Evolutionary conservation across 2,329 filamentous ascomycete genomes (phyloP), one percentile per base, ranked within the genome.

Genomic region (Trichoderma gracile): DNA sequence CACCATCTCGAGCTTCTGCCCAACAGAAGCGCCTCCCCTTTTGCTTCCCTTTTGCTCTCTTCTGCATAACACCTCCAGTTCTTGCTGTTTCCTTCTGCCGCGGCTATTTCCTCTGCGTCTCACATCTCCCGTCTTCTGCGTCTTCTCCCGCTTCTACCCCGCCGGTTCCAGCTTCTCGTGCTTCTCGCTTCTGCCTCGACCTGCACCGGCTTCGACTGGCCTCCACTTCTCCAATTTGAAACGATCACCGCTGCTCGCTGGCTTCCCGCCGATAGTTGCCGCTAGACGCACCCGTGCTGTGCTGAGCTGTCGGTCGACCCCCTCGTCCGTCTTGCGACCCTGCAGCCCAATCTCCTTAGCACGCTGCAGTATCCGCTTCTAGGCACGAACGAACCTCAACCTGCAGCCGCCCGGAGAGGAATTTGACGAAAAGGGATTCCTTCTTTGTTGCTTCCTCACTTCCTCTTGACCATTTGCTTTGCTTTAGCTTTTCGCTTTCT

Each of bases 341-440:
- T 52, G 63, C 63, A 55, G 63, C 63, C 63, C 63, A 65, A 65
- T 57, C 43, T 60, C 19, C 57, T 53, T 59, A 61, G 57, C 33
- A 52, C 57, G 47, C 47, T 54, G 46, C 38, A 54, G 59, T 62
- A 62, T 64, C 63, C 63, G 45, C 56, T 60, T 57, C 61, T 55
- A 64, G 61, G 61, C 61, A 64, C 61, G 54, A 64, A 64, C 61
- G 59, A 54, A 38, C n/a, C 58, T 53, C 40, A 54, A 38, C n/a
- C 58, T 53, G 49, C 47, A 62, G 58, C 58, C 53, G 23, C 52
- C 53, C 21, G 38, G 43, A 27, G 27, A 63, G 45, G 33, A 49
- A 52, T 55, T 30, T 43, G 50, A 55, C 42, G 45, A 58, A 58
- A 55, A 54, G 47, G 47, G 49, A 57, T 55, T 54, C 19, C 25